Base-by-base conservation (phyloP, 768 basidiomycete genomes). In the Pholiota molesta region DNA sequence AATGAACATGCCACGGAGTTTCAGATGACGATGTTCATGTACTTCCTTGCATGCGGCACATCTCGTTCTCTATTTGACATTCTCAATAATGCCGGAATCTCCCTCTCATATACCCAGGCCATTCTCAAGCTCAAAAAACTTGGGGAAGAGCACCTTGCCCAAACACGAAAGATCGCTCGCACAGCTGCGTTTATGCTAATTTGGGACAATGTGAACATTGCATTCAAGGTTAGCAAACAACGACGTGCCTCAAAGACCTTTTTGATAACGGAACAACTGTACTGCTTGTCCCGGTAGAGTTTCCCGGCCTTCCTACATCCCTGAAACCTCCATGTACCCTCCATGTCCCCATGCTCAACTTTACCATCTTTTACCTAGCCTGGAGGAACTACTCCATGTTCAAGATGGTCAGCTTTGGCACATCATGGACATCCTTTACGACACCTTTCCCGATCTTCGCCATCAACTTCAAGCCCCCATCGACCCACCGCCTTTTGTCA, bases 201-300 rank as follows among this genome's bases (percentile, higher is more conserved):
- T 8, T 73, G 72, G 39, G 74, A 74, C 45, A 75, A 74, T 45
- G 42, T 73, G 33, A 73, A 73, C 61, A 71, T 74, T 26, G 67
- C 69, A 0, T 71, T 71, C 47, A 59, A 57, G 8, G 70, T 74
- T 33, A 63, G 49, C 8, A 62, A 72, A 40, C 70, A 73, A 52
- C 65, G 73, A 5, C 29, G 61, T 6, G 49, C 69, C 33, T 64
- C 66, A 2, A 71, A 52, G 69, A 73, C 52, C 66, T 66, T 21
- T 74, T 73, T 52, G 66, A 72, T 44, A 74, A 73, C 57, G 73
- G 74, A 5, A 75, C 73, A 3, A 73, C 73, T 0, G 69, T 69
- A 0, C 72, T 71, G 2, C 28, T 71, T 3, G 63, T 75, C 19
- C 68, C 69, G 0, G 39, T 40, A 40, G 2, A 60, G n/a, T n/a